Conservation (phyloP, 345 rosid genomes). For the Zanthoxylum bungeanum region DNA sequence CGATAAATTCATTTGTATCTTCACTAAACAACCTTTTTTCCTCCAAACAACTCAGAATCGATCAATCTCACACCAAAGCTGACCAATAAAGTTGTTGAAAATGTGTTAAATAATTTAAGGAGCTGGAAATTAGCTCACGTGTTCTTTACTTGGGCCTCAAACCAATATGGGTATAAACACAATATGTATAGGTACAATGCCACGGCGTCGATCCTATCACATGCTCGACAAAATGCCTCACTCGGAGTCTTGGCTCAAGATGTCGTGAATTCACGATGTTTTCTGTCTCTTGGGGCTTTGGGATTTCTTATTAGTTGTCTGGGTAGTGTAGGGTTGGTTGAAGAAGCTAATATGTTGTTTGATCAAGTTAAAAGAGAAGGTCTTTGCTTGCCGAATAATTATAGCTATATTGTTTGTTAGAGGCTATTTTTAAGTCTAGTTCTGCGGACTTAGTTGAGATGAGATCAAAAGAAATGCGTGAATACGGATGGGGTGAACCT, state of each 20-base stretch:
- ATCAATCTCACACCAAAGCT: constrained; percentile 48
- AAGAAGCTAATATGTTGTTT: constrained; percentile 65
- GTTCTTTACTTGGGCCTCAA: constrained; percentile 73
- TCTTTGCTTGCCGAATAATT: constrained; percentile 61
- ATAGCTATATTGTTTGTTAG: constrained; percentile 75
- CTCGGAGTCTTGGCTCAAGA: constrained; percentile 46
- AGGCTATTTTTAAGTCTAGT: constrained; percentile 55
- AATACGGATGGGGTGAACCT: constrained; percentile 36
- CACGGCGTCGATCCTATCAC: constrained; percentile 83
- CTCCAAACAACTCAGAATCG: constrained; percentile 43
- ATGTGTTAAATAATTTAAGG: constrained; percentile 43
- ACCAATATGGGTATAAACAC: constrained; percentile 55
- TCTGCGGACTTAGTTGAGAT: constrained; percentile 54
- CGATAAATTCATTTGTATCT: constrained; percentile 39
- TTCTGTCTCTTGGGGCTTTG: constrained; percentile 71
- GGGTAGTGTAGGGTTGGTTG: constrained; percentile 59
- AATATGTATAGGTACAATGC: constrained; percentile 71
- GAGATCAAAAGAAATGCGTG: constrained; percentile 64
- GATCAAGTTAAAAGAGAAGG: constrained; percentile 52
- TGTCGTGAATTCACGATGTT: constrained; percentile 47
- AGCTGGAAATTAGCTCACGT: constrained; percentile 52
- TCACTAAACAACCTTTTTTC: constrained; percentile 52
- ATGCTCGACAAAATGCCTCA: constrained; percentile 89
- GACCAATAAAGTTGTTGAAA: constrained; percentile 58
- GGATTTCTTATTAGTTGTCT: constrained; percentile 76